Percentiles rank a stretch among this genome's conserved stretches.
Evolutionary conservation across 805 yeast species (phyloP).

Genomic region (Wickerhamiella siamensis): DNA sequence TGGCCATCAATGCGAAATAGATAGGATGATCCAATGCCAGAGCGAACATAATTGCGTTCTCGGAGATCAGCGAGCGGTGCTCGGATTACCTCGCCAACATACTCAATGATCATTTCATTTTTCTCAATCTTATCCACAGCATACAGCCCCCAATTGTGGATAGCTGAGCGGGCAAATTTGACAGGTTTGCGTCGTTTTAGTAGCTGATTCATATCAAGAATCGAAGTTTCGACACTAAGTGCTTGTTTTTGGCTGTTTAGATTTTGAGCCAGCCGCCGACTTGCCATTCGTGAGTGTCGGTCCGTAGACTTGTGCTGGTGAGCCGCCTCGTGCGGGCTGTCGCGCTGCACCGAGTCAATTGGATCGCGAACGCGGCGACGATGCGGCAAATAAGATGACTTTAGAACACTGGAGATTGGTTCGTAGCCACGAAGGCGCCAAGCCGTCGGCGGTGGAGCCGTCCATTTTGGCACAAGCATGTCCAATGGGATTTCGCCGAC

Average conservation of each 20-base stretch:
- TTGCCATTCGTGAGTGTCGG: neutral
- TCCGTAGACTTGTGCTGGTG: neutral
- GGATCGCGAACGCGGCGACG: neutral
- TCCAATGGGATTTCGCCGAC: neutral
- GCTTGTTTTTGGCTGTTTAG: neutral
- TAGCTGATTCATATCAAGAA: neutral
- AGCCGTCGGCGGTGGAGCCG: neutral
- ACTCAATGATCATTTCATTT: constrained; percentile 93
- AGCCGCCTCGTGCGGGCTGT: neutral
- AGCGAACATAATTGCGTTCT: constrained; percentile 68
- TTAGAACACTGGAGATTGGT: neutral
- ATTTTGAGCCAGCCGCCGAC: neutral
- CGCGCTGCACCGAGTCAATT: neutral
- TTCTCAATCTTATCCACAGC: constrained; percentile 94
- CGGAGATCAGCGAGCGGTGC: constrained; percentile 90
- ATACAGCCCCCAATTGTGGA: constrained; percentile 96
- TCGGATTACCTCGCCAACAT: constrained; percentile 87
- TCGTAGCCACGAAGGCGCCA: neutral
- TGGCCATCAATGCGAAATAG: constrained; percentile 85
- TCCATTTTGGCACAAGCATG: neutral
- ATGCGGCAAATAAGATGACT: neutral
- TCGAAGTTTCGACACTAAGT: neutral
- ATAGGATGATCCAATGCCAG: constrained; percentile 93
- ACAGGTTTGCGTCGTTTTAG: constrained; percentile 54
- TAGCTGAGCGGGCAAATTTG: constrained; percentile 91